Conservation (phyloP, 176 grass and related monocot species). For the Canna indica region DNA sequence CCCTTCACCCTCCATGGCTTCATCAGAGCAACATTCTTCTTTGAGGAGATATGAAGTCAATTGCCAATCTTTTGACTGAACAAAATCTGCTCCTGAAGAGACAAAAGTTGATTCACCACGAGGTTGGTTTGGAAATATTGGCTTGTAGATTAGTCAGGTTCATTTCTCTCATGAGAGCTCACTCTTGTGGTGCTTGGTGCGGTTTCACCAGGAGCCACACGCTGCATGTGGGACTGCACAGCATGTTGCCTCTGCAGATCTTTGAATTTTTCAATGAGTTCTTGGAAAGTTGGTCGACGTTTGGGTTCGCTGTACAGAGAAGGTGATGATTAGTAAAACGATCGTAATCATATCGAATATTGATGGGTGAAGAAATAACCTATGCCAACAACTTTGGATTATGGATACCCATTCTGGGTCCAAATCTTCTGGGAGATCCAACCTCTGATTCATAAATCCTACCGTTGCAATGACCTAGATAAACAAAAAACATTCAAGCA, state of each 20-base stretch:
- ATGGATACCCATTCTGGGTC: conserved; percentile 82
- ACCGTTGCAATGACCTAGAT: conserved; percentile 77
- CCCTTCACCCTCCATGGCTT: background rate
- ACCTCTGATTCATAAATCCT: conserved; percentile 88
- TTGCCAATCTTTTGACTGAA: background rate
- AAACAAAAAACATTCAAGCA: background rate
- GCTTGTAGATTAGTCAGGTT: background rate
- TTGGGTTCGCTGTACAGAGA: conserved; percentile 52
- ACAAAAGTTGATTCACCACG: background rate
- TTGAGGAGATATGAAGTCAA: background rate
- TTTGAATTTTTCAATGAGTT: conserved; percentile 62
- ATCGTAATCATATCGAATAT: background rate
- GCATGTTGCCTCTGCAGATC: conserved; percentile 54
- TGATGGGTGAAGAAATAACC: conserved; percentile 18
- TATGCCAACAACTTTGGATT: conserved; percentile 89
- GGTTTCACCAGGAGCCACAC: conserved; percentile 30
- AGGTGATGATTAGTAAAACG: background rate
- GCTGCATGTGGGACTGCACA: conserved; percentile 51
- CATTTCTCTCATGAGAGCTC: conserved; percentile 43
- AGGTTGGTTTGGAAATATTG: background rate
- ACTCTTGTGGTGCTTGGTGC: conserved; percentile 27
- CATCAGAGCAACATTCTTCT: background rate
- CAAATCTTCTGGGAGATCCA: conserved; percentile 68
- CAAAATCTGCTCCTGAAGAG: background rate
- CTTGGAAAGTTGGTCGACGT: conserved; percentile 61